A percentile compares a stretch with the other conserved stretches of the same genome.
phyloP scores from a whole-genome alignment of 768 basidiomycete genomes.

The Arthromyces matolae region DNA sequence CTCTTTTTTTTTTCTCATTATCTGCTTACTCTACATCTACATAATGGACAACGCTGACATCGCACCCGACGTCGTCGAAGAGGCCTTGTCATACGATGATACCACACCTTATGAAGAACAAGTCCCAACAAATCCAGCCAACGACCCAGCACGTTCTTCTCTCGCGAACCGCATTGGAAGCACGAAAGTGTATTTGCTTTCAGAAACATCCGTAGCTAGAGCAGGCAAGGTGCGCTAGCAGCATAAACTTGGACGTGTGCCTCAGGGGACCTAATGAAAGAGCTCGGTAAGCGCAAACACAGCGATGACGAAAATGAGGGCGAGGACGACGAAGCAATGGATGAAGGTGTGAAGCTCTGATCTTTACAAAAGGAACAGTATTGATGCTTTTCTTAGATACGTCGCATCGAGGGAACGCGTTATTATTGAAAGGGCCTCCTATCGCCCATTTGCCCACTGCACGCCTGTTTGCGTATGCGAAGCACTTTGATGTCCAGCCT shows the following conservation, averaged over 20 bases:
- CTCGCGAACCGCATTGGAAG: constrained; percentile 68
- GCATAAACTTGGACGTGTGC: constrained; percentile 34
- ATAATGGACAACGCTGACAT: constrained; percentile 46
- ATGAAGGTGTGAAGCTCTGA: constrained; percentile 29
- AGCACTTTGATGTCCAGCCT: constrained; percentile 71
- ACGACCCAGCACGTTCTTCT: constrained; percentile 29
- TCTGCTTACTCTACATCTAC: constrained; percentile 10
- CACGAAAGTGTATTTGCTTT: constrained; percentile 73
- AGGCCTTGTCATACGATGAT: constrained; percentile 52
- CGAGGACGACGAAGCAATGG: constrained; percentile 29
- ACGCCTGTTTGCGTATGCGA: constrained; percentile 78
- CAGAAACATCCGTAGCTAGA: constrained; percentile 58
- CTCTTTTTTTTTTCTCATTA: constrained; percentile 3
- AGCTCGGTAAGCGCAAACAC: constrained; percentile 45
- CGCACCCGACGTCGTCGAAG: constrained; percentile 25
- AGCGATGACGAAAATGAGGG: constrained; percentile 31
- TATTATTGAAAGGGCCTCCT: constrained; percentile 69
- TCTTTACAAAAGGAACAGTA: not conserved
- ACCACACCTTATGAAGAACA: constrained; percentile 56
- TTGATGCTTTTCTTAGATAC: constrained; percentile 32
- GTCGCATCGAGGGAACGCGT: constrained; percentile 55
- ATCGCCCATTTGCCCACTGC: constrained; percentile 73
- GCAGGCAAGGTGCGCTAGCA: constrained; percentile 70
- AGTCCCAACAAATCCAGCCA: constrained; percentile 31
- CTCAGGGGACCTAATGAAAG: constrained; percentile 44